A percentile compares a stretch with the other conserved stretches of the same genome.
Evolutionary conservation across 1,139 yeast genomes (phyloP).

Genomic region (Nakaseomyces sp.): DNA sequence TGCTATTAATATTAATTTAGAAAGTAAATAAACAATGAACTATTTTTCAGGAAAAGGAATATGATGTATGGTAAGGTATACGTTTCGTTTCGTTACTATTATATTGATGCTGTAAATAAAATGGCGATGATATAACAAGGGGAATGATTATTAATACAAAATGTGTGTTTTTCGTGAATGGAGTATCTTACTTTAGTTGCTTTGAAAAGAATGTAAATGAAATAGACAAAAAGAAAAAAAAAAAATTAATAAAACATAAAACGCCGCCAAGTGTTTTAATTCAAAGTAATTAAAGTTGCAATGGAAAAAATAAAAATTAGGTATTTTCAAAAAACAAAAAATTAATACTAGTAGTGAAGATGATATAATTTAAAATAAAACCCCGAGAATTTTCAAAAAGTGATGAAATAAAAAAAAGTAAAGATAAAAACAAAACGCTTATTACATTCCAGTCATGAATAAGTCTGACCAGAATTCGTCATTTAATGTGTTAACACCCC

Average conservation of each 20-base stretch:
- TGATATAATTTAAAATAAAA: not conserved
- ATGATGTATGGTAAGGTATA: too few species aligned
- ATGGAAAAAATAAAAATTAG: too few species aligned
- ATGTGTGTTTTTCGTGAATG: too few species aligned
- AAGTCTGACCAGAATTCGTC: slow-evolving; percentile 30
- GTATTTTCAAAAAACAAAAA: not conserved
- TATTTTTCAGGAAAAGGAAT: too few species aligned
- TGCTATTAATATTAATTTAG: not conserved
- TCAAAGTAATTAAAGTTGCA: not conserved
- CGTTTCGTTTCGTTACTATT: too few species aligned
- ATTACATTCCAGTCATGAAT: slow-evolving; percentile 15
- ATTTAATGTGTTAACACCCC: slow-evolving; percentile 26
- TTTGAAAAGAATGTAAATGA: not conserved
- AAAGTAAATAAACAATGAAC: too few species aligned
- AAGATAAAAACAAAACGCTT: not conserved
- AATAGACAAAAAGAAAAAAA: not conserved
- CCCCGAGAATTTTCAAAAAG: too few species aligned
- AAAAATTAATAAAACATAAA: too few species aligned
- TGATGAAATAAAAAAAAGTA: not conserved
- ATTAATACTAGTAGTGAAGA: not conserved
- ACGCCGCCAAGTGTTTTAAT: not conserved
- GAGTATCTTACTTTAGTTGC: not conserved
- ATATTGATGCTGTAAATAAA: not conserved
- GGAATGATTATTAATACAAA: not conserved
- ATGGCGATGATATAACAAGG: too few species aligned